These are phyloP conservation scores for Penicillium sp. DNA, from an alignment of 2,329 filamentous ascomycete genomes.

Conservation along the genomic window DNA sequence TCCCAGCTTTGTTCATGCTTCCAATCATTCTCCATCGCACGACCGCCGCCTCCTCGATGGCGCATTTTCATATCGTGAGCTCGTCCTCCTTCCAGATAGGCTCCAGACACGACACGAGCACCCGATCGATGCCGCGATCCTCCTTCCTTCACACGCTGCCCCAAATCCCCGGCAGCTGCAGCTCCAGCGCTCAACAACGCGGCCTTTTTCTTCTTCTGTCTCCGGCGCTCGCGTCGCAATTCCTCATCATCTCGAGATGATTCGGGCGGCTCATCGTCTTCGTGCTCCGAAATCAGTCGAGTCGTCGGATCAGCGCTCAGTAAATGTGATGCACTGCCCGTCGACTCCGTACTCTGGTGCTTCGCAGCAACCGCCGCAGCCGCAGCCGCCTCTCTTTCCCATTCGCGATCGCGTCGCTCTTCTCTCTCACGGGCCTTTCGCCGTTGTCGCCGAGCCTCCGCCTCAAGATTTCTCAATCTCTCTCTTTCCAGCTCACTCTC, in stretches of 20 bases:
- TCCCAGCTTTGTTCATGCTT: slow-evolving; percentile 41
- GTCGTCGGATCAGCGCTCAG: slow-evolving; percentile 56
- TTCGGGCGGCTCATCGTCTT: slow-evolving; percentile 46
- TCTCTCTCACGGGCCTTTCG: slow-evolving; percentile 16
- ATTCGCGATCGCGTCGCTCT: slow-evolving; percentile 17
- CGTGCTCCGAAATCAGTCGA: slow-evolving; percentile 59
- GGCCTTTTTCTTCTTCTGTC: slow-evolving; percentile 22
- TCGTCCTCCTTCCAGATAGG: slow-evolving; percentile 61
- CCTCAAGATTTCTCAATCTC: slow-evolving; percentile 13
- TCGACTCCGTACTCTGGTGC: slow-evolving; percentile 38
- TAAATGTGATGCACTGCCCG: slow-evolving; percentile 38
- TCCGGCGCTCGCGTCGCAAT: slow-evolving; percentile 19
- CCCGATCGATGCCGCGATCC: slow-evolving; percentile 44
- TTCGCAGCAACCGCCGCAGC: slow-evolving; percentile 24
- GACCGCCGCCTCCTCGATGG: slow-evolving; percentile 33
- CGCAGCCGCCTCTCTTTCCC: slow-evolving; percentile 12
- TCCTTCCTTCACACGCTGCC: slow-evolving; percentile 19
- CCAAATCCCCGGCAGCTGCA: slow-evolving; percentile 12
- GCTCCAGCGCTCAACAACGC: slow-evolving; percentile 16
- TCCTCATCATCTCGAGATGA: slow-evolving; percentile 34
- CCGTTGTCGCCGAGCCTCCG: slow-evolving; percentile 23
- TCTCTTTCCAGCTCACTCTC: slow-evolving; percentile 14
- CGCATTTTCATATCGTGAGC: slow-evolving; percentile 44
- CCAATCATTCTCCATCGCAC: slow-evolving; percentile 43
- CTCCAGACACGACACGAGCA: slow-evolving; percentile 63